Conservation (phyloP, 2,329 filamentous ascomycete genomes). For the Mollisia scopiformis region DNA sequence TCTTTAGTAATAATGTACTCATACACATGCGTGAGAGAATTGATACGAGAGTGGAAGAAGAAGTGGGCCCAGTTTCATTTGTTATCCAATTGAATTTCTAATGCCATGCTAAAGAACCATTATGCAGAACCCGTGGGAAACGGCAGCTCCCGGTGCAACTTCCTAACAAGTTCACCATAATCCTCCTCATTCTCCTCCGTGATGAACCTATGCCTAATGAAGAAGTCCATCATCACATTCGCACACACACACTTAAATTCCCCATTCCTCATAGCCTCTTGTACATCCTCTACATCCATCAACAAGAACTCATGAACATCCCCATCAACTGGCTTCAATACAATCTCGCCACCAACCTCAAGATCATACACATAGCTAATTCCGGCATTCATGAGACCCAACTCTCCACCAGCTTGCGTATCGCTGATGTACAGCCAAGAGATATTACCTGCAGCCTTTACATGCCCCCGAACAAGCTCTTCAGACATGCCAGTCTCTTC, state of each 20-base stretch:
- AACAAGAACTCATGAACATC: conserved; percentile 78
- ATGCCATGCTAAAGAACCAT: too few relatives aligned
- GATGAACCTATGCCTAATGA: conserved; percentile 75
- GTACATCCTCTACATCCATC: conserved; percentile 62
- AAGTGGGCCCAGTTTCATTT: too few relatives aligned
- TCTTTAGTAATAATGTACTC: too few relatives aligned
- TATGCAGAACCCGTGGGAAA: too few relatives aligned
- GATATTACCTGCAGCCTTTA: conserved; percentile 59
- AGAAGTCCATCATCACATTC: conserved; percentile 77
- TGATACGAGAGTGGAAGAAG: too few relatives aligned
- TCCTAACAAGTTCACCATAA: conserved; percentile 66
- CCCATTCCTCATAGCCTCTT: conserved; percentile 62
- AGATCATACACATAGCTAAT: conserved; percentile 78
- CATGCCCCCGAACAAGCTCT: conserved; percentile 54
- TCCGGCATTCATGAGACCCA: conserved; percentile 64
- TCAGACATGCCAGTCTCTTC: conserved; percentile 74
- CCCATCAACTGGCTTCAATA: conserved; percentile 70
- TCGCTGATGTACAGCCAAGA: conserved; percentile 70
- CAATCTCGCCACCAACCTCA: conserved; percentile 59
- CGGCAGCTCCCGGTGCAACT: conserved; percentile 42
- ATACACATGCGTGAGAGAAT: too few relatives aligned
- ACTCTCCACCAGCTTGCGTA: conserved; percentile 61
- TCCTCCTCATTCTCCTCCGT: conserved; percentile 72
- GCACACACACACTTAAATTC: conserved; percentile 88
- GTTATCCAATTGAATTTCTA: too few relatives aligned